Conservation (phyloP, 1,284 basidiomycete genomes). For the Heterobasidion occidentale region DNA sequence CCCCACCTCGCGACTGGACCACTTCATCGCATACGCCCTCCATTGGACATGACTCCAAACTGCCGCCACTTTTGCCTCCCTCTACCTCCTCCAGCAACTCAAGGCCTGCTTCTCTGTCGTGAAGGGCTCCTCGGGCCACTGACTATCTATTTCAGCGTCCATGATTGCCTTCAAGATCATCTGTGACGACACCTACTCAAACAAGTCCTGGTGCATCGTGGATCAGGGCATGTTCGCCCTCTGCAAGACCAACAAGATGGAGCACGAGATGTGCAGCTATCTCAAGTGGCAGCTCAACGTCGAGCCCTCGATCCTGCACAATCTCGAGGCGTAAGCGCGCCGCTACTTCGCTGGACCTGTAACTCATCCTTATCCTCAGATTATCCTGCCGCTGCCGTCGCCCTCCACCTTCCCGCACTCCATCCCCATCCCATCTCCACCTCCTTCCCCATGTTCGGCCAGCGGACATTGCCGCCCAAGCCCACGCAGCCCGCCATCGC, state of each 20-base stretch:
- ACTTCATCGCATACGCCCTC: constrained; percentile 42
- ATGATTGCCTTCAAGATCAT: constrained; percentile 42
- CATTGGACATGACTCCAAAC: constrained; percentile 43
- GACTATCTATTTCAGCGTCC: constrained; percentile 47
- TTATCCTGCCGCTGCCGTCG: not conserved
- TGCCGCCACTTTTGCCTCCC: constrained; percentile 40
- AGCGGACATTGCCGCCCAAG: not conserved
- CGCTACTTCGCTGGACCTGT: constrained; percentile 4
- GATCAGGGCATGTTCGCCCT: constrained; percentile 46
- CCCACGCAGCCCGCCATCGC: not conserved
- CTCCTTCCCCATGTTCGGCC: not conserved
- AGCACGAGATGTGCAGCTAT: constrained; percentile 32
- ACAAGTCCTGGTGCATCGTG: constrained; percentile 50
- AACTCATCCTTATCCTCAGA: not conserved
- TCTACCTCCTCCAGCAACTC: constrained; percentile 40
- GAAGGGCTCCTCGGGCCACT: constrained; percentile 44
- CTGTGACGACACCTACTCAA: constrained; percentile 52
- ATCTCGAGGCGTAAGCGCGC: constrained; percentile 5
- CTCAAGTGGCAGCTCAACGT: constrained; percentile 34
- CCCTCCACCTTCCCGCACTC: not conserved
- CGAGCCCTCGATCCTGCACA: constrained; percentile 22
- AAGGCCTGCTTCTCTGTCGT: constrained; percentile 47
- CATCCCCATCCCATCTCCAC: not conserved
- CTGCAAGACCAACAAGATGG: constrained; percentile 53
- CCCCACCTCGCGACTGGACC: constrained; percentile 25